These are phyloP conservation scores for Sergeia podlipaevii DNA, from an alignment of 208 protist species.

Conservation along the genomic window DNA sequence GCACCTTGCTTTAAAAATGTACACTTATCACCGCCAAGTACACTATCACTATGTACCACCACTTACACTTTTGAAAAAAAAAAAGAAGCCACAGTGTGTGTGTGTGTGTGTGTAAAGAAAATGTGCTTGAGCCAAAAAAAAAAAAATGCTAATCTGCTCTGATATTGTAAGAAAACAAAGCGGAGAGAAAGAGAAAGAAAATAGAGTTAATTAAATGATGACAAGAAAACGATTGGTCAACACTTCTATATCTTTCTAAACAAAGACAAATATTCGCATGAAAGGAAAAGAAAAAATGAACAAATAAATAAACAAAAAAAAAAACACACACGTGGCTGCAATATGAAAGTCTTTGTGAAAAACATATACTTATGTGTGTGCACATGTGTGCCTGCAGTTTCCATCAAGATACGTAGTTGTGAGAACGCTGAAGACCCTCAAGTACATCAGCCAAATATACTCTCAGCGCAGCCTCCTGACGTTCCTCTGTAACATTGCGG, in stretches of 20 bases:
- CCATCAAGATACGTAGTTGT: conserved; percentile 25
- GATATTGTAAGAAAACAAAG: too few species aligned
- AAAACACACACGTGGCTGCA: background rate
- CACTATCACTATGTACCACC: too few species aligned
- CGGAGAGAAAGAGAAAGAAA: too few species aligned
- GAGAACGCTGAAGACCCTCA: conserved; percentile 41
- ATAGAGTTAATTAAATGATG: too few species aligned
- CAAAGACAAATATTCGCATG: background rate
- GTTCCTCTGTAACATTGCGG: conserved; percentile 1
- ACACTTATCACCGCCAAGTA: too few species aligned
- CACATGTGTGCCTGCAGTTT: background rate
- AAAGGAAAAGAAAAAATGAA: conserved; percentile 12
- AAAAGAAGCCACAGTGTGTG: conserved; percentile 2
- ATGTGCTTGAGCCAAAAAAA: too few species aligned
- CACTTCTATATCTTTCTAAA: background rate
- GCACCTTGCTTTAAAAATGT: too few species aligned
- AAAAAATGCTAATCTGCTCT: too few species aligned
- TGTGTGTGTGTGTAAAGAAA: background rate
- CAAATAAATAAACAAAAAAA: conserved; percentile 8
- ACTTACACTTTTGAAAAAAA: background rate
- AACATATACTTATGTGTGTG: conserved; percentile 7
- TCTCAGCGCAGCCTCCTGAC: conserved; percentile 32
- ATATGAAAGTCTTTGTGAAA: background rate
- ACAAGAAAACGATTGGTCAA: too few species aligned
- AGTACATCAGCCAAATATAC: conserved; percentile 48